Percentiles rank a stretch among this genome's conserved stretches.
phyloP scores from a whole-genome alignment of 176 grass and related monocot species.

The Leersia perrieri region DNA sequence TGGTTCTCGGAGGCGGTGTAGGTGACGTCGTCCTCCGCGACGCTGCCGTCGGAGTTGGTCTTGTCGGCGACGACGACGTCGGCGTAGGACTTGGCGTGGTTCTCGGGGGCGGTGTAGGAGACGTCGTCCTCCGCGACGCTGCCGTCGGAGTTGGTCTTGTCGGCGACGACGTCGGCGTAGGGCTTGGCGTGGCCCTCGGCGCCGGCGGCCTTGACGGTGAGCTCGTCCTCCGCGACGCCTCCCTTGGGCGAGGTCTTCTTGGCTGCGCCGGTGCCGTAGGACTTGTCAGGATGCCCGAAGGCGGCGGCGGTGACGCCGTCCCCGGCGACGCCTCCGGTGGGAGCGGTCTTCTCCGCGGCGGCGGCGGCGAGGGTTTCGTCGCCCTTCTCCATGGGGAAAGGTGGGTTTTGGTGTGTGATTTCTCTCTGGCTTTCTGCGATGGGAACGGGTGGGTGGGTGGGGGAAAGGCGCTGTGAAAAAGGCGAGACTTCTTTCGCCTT shows the following conservation, averaged over 20 bases:
- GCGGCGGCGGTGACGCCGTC: constrained; percentile 18
- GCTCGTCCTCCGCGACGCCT: constrained; percentile 35
- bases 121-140: background rate
- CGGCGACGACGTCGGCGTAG: no score
- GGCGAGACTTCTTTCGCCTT: constrained; percentile 13
- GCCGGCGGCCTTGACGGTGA: constrained; percentile 19
- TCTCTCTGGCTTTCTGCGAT: background rate
- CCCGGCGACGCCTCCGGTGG: no score
- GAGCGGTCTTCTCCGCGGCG: no score
- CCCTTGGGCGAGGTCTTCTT: constrained; percentile 10
- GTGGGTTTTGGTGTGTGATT: constrained; percentile 39
- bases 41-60: constrained; percentile 6
- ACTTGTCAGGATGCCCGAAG: no score
- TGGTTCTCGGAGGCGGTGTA: constrained; percentile 23
- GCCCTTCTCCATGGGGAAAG: constrained; percentile 48
- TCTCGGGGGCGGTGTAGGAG: constrained; percentile 8
- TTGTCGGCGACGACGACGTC: background rate
- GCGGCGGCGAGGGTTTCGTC: constrained; percentile 38
- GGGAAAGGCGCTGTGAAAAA: background rate
- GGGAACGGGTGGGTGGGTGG: background rate
- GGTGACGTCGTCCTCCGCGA: constrained; percentile 42
- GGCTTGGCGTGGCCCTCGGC: constrained; percentile 2
- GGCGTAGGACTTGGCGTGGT: background rate
- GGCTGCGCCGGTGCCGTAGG: no score
- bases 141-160: constrained; percentile 21